Evolutionary conservation across 1,139 yeast genomes (phyloP), one percentile per base, ranked within the genome.

Genomic region (Taphrina betulina): DNA sequence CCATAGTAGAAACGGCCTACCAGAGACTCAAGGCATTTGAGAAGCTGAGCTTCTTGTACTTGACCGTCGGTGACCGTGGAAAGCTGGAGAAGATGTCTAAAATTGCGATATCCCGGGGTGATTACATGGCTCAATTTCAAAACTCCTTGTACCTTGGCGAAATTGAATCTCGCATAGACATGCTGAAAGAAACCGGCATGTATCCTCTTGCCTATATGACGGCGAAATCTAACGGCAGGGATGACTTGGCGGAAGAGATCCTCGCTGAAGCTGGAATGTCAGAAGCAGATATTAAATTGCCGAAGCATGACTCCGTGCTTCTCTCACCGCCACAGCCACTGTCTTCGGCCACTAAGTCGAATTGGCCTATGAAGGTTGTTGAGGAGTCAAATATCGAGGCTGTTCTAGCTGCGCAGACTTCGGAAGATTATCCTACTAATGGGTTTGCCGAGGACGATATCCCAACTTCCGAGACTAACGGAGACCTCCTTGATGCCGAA

Each of bases 121-220:
- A 92, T 69, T 71, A 78, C 52, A 79, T 88, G 41, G 83, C 95
- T 42, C 78, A 89, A 65, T 78, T 92, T 65, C 95, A 88, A 67
- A 89, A 89, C 64, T 81, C 95, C 22, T 73, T 92, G 60, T 92
- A 85, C 71, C 78, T 80, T 65, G 83, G 85, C 66, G 85, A 89
- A 60, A 76, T 83, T 35, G 82, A 83, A 66, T 81, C 83, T 68
- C 82, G 96, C 69, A 80, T 92, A 48, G 78, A 80, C 64, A 79
- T 85, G 29, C 82, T 85, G 66, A 78, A 84, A 55, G 81, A 84
- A 64, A 81, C 85, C 58, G 96, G 96, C 24, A 77, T 90, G 73
- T 73, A 79, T 57, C 92, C 98, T 5, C 78, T 94, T 66, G 98
- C 98, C 1, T 94, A 89, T 69, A 86, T 96, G 24, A 78, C 90